phyloP scores from a whole-genome alignment of 768 basidiomycete genomes.

The Daedaleopsis sinensis region DNA sequence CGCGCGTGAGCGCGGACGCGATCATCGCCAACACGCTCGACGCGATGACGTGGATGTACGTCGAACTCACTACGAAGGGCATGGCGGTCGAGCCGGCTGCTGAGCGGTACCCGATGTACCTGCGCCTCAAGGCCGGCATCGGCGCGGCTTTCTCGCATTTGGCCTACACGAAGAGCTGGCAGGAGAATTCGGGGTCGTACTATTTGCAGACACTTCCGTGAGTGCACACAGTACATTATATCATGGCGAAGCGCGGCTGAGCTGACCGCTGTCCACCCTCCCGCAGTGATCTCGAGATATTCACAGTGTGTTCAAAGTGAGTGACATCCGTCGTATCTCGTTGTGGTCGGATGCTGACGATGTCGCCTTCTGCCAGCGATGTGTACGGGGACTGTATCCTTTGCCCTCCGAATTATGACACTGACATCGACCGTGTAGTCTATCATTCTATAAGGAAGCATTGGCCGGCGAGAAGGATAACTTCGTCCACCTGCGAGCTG shows the following conservation, averaged over 20 bases:
- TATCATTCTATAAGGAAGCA: conserved; percentile 19
- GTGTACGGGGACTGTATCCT: not conserved
- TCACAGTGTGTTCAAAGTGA: conserved; percentile 39
- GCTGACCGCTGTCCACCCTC: not conserved
- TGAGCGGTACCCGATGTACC: conserved; percentile 30
- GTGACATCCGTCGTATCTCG: too few species aligned
- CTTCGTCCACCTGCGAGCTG: conserved; percentile 14
- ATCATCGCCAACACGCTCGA: too few species aligned
- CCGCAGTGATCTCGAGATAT: conserved; percentile 34
- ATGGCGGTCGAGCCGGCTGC: conserved; percentile 26
- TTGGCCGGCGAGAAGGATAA: conserved; percentile 14
- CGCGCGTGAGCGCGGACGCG: too few species aligned
- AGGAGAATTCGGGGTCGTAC: conserved; percentile 4
- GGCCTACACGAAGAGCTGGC: conserved; percentile 30
- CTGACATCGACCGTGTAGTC: not conserved
- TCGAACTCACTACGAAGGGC: too few species aligned
- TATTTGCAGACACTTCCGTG: too few species aligned
- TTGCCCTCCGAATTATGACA: not conserved
- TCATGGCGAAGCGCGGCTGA: too few species aligned
- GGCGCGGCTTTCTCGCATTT: conserved; percentile 38
- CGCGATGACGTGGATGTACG: too few species aligned
- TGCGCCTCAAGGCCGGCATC: conserved; percentile 33
- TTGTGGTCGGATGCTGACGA: too few species aligned
- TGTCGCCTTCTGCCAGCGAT: not conserved
- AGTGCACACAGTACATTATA: not conserved